Percentiles rank a stretch among this genome's conserved stretches.
Conservation (phyloP, 352 stramenopile genomes). For the Phytophthora megakarya region DNA sequence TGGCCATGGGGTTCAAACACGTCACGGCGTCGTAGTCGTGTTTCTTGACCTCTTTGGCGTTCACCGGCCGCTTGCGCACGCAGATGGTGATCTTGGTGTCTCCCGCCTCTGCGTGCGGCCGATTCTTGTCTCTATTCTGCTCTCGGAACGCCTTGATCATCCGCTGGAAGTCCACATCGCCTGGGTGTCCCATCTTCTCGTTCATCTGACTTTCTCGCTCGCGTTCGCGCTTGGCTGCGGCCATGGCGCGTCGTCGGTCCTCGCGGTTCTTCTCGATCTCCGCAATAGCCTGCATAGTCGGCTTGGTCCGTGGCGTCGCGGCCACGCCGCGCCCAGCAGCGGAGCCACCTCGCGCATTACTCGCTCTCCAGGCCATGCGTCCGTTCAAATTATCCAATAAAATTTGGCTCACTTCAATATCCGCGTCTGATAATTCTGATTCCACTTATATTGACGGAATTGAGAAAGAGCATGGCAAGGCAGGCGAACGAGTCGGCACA, state of each 20-base stretch:
- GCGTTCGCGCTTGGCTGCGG: constrained; percentile 85
- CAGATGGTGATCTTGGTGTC: constrained; percentile 95
- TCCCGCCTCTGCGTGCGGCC: constrained; percentile 45
- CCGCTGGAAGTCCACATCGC: constrained; percentile 92
- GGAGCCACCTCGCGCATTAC: constrained; percentile 26
- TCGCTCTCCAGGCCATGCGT: constrained; percentile 42
- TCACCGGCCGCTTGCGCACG: constrained; percentile 96
- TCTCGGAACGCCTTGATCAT: constrained; percentile 90
- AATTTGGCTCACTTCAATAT: constrained; percentile 8
- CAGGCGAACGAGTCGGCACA: constrained; percentile 13
- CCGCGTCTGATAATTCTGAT: not conserved
- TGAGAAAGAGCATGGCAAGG: constrained; percentile 24
- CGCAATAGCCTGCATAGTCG: constrained; percentile 72
- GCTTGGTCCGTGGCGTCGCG: constrained; percentile 42
- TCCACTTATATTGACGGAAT: not conserved
- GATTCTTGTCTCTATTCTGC: constrained; percentile 66
- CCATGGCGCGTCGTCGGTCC: constrained; percentile 83
- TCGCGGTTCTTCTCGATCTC: constrained; percentile 89
- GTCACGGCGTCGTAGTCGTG: constrained; percentile 97
- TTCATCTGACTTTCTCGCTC: constrained; percentile 82
- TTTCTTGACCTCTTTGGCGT: constrained; percentile 88
- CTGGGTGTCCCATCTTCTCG: constrained; percentile 79
- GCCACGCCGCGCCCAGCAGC: constrained; percentile 18
- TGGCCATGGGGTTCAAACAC: constrained; percentile 92
- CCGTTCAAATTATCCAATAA: constrained; percentile 23